phyloP scores from a whole-genome alignment of 176 grass and related monocot genomes.

The Saccharum officinarum region DNA sequence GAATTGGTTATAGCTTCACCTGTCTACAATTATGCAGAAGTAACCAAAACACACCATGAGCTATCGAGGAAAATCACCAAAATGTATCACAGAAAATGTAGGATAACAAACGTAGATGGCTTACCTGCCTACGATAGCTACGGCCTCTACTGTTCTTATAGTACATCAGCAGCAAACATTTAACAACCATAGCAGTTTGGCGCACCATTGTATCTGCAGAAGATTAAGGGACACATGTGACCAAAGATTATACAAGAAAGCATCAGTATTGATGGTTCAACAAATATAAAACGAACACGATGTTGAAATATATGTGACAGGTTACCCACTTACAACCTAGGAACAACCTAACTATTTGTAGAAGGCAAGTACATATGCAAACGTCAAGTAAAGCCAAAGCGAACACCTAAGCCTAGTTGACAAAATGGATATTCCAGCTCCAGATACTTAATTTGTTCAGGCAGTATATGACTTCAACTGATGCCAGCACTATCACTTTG shows the following conservation, averaged over 20 bases:
- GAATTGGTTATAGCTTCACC: background rate
- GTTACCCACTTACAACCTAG: slow-evolving; percentile 4
- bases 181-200: slow-evolving; percentile 90
- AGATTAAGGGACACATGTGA: background rate
- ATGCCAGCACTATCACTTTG: background rate
- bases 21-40: background rate
- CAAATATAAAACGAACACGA: background rate
- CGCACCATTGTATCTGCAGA: slow-evolving; percentile 90
- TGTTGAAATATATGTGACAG: background rate
- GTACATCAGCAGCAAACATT: slow-evolving; percentile 89
- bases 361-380: background rate
- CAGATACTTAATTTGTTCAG: slow-evolving; percentile 21
- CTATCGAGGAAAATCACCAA: slow-evolving; percentile 3
- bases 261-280: background rate
- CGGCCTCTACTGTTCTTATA: slow-evolving; percentile 86
- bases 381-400: slow-evolving; percentile 17
- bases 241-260: slow-evolving; percentile 5
- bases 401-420: background rate
- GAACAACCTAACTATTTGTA: background rate
- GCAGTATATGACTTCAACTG: slow-evolving; percentile 1
- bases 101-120: background rate
- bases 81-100: slow-evolving; percentile 14
- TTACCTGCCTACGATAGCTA: slow-evolving; percentile 92
- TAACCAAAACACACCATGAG: background rate
- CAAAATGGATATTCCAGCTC: background rate